phyloP scores from a whole-genome alignment of 2,329 filamentous ascomycete species.

The Fusarium sp. region DNA sequence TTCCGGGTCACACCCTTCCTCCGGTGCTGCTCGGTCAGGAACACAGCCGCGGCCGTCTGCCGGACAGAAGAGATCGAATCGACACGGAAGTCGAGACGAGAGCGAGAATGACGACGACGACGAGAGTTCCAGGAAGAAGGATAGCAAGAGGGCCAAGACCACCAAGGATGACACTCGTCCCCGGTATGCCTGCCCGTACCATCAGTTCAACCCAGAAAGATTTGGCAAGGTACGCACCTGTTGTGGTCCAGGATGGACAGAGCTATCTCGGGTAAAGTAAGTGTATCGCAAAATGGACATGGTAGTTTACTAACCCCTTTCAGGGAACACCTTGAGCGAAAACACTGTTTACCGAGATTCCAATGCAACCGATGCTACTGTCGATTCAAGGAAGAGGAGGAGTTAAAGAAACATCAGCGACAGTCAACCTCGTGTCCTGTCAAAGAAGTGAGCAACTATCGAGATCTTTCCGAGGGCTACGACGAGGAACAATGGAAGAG shows the following conservation, averaged over 20 bases:
- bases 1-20: conserved; percentile 32
- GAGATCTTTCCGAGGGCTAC: conserved; percentile 42
- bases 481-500: conserved; percentile 44
- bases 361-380: conserved; percentile 43
- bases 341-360: conserved; percentile 36
- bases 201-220: conserved; percentile 52
- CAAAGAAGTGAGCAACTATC: conserved; percentile 28
- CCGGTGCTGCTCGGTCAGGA: conserved; percentile 34
- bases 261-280: conserved; percentile 47
- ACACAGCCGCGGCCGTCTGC: conserved; percentile 15
- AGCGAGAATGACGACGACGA: conserved; percentile 49
- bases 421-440: conserved; percentile 33
- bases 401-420: conserved; percentile 44
- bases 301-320: not conserved
- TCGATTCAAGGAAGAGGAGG: conserved; percentile 36
- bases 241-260: conserved; percentile 43
- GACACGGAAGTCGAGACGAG: conserved; percentile 42
- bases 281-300: not conserved
- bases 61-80: conserved; percentile 38
- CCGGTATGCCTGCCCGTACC: conserved; percentile 56
- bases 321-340: conserved; percentile 47
- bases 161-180: conserved; percentile 49
- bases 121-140: conserved; percentile 50
- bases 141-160: conserved; percentile 56
- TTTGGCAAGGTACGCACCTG: conserved; percentile 45